A percentile compares a stretch with the other conserved stretches of the same genome.
Conservation (phyloP, 495 filamentous ascomycete genomes). For the Lophiotrema nucula region DNA sequence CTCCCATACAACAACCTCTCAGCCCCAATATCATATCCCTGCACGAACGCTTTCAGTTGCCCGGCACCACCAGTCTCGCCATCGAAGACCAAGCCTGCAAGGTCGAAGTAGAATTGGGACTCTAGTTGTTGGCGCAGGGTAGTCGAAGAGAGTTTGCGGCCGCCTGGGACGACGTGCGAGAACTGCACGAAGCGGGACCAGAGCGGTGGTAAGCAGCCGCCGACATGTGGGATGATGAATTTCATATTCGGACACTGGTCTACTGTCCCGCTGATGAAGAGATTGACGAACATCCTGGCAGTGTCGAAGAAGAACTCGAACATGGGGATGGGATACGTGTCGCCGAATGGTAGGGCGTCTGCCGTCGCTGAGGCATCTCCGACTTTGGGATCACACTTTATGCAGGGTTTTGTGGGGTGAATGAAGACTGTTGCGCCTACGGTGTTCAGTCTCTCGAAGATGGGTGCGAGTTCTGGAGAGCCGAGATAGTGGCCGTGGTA, state of each 20-base stretch:
- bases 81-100: constrained; percentile 50
- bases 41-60: constrained; percentile 26
- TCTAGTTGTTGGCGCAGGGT: constrained; percentile 34
- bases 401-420: constrained; percentile 51
- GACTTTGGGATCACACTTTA: neutral
- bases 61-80: constrained; percentile 29
- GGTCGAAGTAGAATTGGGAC: constrained; percentile 44
- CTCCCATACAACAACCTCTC: constrained; percentile 54
- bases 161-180: constrained; percentile 33
- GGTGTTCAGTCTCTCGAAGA: constrained; percentile 43
- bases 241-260: constrained; percentile 46
- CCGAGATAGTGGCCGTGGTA: constrained; percentile 54
- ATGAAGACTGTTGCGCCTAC: constrained; percentile 48
- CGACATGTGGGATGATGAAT: constrained; percentile 52
- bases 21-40: constrained; percentile 23
- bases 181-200: constrained; percentile 46
- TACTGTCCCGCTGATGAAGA: constrained; percentile 51
- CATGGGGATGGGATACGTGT: constrained; percentile 48
- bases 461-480: constrained; percentile 42
- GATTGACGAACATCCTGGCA: constrained; percentile 48
- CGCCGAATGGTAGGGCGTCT: constrained; percentile 30
- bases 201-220: constrained; percentile 49
- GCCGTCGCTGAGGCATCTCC: neutral
- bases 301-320: constrained; percentile 61
- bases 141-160: constrained; percentile 15